Evolutionary conservation across 441 rosid species (phyloP).

Genomic region (Theobroma grandiflorum): DNA sequence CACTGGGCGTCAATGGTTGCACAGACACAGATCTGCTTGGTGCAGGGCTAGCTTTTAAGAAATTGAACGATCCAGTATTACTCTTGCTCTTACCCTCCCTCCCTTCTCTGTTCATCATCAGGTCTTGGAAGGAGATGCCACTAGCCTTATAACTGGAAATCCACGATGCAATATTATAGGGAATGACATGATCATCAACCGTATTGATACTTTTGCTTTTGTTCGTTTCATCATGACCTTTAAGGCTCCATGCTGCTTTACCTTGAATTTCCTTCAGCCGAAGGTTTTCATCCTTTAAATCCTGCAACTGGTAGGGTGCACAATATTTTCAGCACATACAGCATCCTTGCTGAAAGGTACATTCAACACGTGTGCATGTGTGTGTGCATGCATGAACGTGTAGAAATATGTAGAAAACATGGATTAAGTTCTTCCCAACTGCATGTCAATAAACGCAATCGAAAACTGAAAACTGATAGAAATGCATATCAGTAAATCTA

Average conservation of each 20-base stretch:
- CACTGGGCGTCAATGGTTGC: constrained; percentile 34
- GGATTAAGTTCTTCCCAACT: constrained; percentile 1
- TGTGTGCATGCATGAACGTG: not conserved
- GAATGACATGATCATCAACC: constrained; percentile 34
- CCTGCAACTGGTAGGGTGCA: constrained; percentile 49
- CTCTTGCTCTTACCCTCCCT: constrained; percentile 33
- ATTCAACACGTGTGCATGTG: not conserved
- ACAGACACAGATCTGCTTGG: constrained; percentile 30
- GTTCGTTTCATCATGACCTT: constrained; percentile 30
- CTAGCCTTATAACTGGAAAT: constrained; percentile 30
- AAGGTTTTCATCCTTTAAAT: constrained; percentile 62
- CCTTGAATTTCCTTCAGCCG: constrained; percentile 49
- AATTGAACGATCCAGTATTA: constrained; percentile 28
- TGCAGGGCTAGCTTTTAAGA: constrained; percentile 19
- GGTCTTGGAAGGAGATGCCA: constrained; percentile 31
- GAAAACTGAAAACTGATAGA: not conserved
- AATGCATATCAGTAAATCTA: not conserved
- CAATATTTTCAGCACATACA: not conserved
- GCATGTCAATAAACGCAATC: not conserved
- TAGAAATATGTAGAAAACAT: not conserved
- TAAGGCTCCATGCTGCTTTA: constrained; percentile 39
- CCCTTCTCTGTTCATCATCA: constrained; percentile 31
- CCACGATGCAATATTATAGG: constrained; percentile 30
- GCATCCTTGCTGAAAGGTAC: not conserved
- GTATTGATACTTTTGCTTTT: constrained; percentile 26